phyloP scores from a whole-genome alignment of 768 basidiomycete species.

The Boletus pseudopeckii region DNA sequence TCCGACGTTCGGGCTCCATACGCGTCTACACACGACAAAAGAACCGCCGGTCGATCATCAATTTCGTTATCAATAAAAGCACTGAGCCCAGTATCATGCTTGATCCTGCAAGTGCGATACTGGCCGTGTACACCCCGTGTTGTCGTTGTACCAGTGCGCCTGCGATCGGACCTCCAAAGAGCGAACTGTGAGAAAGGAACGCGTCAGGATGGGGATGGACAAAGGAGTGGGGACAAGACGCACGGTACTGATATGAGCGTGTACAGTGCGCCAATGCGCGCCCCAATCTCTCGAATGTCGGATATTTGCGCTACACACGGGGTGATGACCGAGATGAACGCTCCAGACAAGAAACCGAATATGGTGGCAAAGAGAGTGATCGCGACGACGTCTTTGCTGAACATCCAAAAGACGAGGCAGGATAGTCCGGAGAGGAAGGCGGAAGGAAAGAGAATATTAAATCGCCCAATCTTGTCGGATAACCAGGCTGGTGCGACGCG shows the following conservation, averaged over 20 bases:
- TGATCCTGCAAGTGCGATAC: slow-evolving; percentile 59
- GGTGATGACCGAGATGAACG: slow-evolving; percentile 63
- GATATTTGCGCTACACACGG: slow-evolving; percentile 70
- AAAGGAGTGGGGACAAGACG: slow-evolving; percentile 31
- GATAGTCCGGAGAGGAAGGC: slow-evolving; percentile 62
- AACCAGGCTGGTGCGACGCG: slow-evolving; percentile 61
- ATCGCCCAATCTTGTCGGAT: slow-evolving; percentile 63
- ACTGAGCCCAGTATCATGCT: slow-evolving; percentile 58
- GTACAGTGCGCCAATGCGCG: slow-evolving; percentile 62
- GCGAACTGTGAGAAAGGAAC: slow-evolving; percentile 39
- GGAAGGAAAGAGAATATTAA: slow-evolving; percentile 62
- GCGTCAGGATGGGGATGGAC: neutral
- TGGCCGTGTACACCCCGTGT: slow-evolving; percentile 44
- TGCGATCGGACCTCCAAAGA: slow-evolving; percentile 62
- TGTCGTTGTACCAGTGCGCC: slow-evolving; percentile 50
- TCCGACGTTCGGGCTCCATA: neutral
- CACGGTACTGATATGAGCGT: slow-evolving; percentile 67
- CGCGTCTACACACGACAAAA: slow-evolving; percentile 43
- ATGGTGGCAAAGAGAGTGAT: slow-evolving; percentile 50
- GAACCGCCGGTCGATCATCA: slow-evolving; percentile 42
- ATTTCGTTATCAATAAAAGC: slow-evolving; percentile 49
- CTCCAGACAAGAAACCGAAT: slow-evolving; percentile 66
- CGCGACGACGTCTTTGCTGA: slow-evolving; percentile 37
- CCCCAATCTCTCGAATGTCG: slow-evolving; percentile 54
- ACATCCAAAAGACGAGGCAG: slow-evolving; percentile 57